Percentiles rank a stretch among this genome's conserved stretches.
These are phyloP conservation scores for Entomortierella chlamydospora DNA, from an alignment of 192 early-diverging fungal species.

Conservation along the genomic window DNA sequence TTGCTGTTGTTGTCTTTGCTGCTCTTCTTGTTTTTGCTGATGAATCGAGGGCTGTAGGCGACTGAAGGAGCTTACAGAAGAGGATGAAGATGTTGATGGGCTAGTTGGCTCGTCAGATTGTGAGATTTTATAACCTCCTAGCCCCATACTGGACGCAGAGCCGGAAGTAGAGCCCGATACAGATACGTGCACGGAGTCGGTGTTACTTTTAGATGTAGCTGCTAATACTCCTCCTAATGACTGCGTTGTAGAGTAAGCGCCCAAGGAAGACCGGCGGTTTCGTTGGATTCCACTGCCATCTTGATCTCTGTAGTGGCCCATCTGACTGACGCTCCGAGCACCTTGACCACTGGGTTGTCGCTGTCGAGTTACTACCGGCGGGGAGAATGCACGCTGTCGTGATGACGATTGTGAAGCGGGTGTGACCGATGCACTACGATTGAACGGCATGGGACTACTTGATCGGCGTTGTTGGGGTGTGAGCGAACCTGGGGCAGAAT, in stretches of 20 bases:
- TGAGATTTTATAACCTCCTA: background rate
- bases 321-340: constrained; percentile 12
- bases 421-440: background rate
- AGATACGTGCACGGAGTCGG: constrained; percentile 3
- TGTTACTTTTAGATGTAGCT: background rate
- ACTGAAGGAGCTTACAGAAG: constrained; percentile 18
- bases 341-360: constrained; percentile 12
- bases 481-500: constrained; percentile 15
- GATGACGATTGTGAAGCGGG: background rate
- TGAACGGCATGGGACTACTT: constrained; percentile 9
- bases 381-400: constrained; percentile 2
- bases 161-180: background rate
- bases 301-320: constrained; percentile 4
- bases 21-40: too few species aligned
- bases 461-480: constrained; percentile 15
- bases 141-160: constrained; percentile 15
- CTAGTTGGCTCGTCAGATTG: constrained; percentile 27
- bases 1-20: too few species aligned
- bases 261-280: constrained; percentile 11
- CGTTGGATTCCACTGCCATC: background rate
- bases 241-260: background rate
- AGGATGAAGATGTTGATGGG: constrained; percentile 29
- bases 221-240: background rate
- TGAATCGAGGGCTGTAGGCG: background rate
- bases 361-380: constrained; percentile 1